phyloP scores from a whole-genome alignment of 2,329 filamentous ascomycete genomes.

The Biscogniauxia sp. region DNA sequence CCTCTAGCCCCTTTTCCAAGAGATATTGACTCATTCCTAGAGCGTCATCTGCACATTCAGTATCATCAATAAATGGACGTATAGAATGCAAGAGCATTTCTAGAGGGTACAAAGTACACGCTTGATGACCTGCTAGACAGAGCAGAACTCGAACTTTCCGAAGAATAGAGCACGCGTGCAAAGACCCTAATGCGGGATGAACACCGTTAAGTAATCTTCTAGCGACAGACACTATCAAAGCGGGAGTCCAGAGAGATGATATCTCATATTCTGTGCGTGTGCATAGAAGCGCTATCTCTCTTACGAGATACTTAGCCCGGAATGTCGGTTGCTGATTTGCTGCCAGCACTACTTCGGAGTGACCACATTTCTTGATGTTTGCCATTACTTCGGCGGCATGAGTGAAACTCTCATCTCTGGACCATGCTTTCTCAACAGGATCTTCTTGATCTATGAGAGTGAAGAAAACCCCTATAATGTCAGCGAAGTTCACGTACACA shows the following conservation, averaged over 20 bases:
- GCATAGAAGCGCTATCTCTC: slow-evolving; percentile 77
- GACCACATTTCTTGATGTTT: slow-evolving; percentile 66
- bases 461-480: slow-evolving; percentile 75
- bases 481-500: slow-evolving; percentile 68
- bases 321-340: slow-evolving; percentile 86
- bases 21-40: slow-evolving; percentile 86
- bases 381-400: slow-evolving; percentile 63
- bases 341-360: slow-evolving; percentile 65
- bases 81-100: slow-evolving; percentile 87
- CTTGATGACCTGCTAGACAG: slow-evolving; percentile 69
- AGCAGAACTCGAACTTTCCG: slow-evolving; percentile 82
- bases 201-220: slow-evolving; percentile 78
- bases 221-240: slow-evolving; percentile 70
- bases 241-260: slow-evolving; percentile 69
- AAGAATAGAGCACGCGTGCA: slow-evolving; percentile 83
- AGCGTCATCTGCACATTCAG: slow-evolving; percentile 86
- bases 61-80: slow-evolving; percentile 73
- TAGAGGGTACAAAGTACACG: slow-evolving; percentile 75
- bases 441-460: slow-evolving; percentile 76
- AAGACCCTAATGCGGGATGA: slow-evolving; percentile 76
- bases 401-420: slow-evolving; percentile 55
- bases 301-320: slow-evolving; percentile 70
- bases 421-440: slow-evolving; percentile 65
- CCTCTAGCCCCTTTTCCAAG: slow-evolving; percentile 61
- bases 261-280: slow-evolving; percentile 65